Evolutionary conservation across 345 rosid species (phyloP), one percentile per base, ranked within the genome.

Genomic region (Hibiscus tridactylites): DNA sequence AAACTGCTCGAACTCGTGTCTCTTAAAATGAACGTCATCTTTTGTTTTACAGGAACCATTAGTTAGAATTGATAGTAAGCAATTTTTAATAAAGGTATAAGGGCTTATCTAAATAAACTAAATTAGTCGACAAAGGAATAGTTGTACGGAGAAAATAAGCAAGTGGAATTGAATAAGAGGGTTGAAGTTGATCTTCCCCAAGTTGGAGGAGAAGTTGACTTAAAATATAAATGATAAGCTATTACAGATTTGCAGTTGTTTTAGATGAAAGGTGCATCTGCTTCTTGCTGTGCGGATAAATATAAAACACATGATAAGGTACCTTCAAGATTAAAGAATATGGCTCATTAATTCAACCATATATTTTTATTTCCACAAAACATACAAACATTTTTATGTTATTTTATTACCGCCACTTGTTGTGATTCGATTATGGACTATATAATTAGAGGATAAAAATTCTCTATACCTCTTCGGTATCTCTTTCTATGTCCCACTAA

Each of bases 201-300:
- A 12, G 19, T 65, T 65, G 11, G 19, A 11, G 21, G 56, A 66
- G 70, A 66, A 66, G 70, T 66, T 66, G 70, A 66, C 70, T 3
- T 5, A 12, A 56, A 66, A 39, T 39, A 39, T 13, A 46, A 13
- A 24, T 47, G 70, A 66, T 46, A 66, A 24, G 70, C 56, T 66
- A 66, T 58, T 3, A 26, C 24, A 21, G 24, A 21, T 21, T 21
- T 21, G 0, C 17, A 26, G 3, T 6, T 26, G 3, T 24, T 56
- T 64, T n/a, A 15, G 8, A 24, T 3, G 70, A 66, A 15, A 66
- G 70, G 70, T 6, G 47, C 70, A 26, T 2, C 15, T 24, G 47
- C 56, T 46, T 66, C 12, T 46, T 24, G 9, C 56, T 31, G 13
- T 66, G 26, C 70, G 47, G 21, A 46, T 66, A 8, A 2, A 62